Evolutionary conservation across 2,329 filamentous ascomycete genomes (phyloP).

Genomic region (Helminthosporium solani): DNA sequence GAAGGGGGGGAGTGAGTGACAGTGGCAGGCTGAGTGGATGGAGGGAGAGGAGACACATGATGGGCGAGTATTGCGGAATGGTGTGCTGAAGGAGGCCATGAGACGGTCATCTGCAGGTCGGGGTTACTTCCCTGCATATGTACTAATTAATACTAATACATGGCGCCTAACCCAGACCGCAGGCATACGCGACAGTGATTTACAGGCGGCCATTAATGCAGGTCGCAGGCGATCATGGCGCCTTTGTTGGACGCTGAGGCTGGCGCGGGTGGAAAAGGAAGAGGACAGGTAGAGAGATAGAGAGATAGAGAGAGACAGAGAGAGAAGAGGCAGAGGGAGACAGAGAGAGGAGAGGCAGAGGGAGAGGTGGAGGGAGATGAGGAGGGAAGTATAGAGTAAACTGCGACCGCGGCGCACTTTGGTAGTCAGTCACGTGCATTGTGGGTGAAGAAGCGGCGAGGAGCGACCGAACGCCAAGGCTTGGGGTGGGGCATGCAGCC

Average conservation of each 20-base stretch:
- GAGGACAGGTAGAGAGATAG: conserved; percentile 10
- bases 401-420: too few species aligned
- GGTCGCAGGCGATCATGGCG: conserved; percentile 31
- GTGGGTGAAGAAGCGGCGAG: too few species aligned
- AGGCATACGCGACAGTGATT: conserved; percentile 22
- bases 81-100: conserved; percentile 28
- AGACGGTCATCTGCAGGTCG: conserved; percentile 30
- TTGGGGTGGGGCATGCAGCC: conserved; percentile 3
- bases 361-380: too few species aligned
- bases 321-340: too few species aligned
- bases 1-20: conserved; percentile 26
- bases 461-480: background rate
- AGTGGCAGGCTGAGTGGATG: conserved; percentile 35
- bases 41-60: conserved; percentile 26
- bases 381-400: too few species aligned
- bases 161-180: conserved; percentile 14
- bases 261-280: conserved; percentile 13
- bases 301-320: conserved; percentile 2
- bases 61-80: conserved; percentile 22
- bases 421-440: too few species aligned
- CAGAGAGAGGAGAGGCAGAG: too few species aligned
- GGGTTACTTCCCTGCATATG: conserved; percentile 22
- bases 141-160: too few species aligned
- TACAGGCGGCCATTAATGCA: conserved; percentile 33
- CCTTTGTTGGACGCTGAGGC: conserved; percentile 6